phyloP scores from a whole-genome alignment of 352 stramenopile species.

The Phytophthora sp. region DNA sequence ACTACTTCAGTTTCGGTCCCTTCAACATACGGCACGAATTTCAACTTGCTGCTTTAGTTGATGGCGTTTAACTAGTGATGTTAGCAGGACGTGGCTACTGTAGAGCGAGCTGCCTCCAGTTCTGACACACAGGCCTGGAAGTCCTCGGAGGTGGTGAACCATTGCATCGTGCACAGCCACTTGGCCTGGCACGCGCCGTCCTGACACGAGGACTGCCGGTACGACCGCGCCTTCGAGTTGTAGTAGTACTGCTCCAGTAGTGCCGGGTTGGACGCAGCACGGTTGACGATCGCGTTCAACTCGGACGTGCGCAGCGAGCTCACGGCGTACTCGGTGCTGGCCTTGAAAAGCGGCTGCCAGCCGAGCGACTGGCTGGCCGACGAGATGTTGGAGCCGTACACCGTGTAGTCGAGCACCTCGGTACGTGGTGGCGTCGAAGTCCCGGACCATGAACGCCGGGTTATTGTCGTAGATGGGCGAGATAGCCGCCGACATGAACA shows the following conservation, averaged over 20 bases:
- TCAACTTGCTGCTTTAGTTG: no score
- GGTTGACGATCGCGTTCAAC: conserved; percentile 51
- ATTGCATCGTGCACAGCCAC: conserved; percentile 70
- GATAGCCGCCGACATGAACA: conserved; percentile 84
- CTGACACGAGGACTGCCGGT: conserved; percentile 48
- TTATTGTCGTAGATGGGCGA: conserved; percentile 91
- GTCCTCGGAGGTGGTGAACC: conserved; percentile 66
- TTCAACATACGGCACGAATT: conserved; percentile 5
- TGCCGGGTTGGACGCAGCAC: conserved; percentile 39
- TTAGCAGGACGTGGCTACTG: no score
- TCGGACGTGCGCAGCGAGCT: conserved; percentile 43
- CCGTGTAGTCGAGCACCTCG: conserved; percentile 76
- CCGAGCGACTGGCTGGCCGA: conserved; percentile 32
- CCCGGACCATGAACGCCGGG: conserved; percentile 87
- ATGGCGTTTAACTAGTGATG: no score
- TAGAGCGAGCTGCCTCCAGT: neutral
- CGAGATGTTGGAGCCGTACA: conserved; percentile 77
- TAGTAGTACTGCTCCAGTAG: conserved; percentile 77
- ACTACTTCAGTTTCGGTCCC: neutral
- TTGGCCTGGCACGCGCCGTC: conserved; percentile 50
- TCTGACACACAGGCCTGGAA: conserved; percentile 54
- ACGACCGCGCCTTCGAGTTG: conserved; percentile 78
- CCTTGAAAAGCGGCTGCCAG: conserved; percentile 56
- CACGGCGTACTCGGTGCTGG: conserved; percentile 56
- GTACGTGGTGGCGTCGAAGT: conserved; percentile 69